These are phyloP conservation scores for Magnusiomyces suaveolens DNA, from an alignment of 1,139 yeast genomes.

Conservation along the genomic window DNA sequence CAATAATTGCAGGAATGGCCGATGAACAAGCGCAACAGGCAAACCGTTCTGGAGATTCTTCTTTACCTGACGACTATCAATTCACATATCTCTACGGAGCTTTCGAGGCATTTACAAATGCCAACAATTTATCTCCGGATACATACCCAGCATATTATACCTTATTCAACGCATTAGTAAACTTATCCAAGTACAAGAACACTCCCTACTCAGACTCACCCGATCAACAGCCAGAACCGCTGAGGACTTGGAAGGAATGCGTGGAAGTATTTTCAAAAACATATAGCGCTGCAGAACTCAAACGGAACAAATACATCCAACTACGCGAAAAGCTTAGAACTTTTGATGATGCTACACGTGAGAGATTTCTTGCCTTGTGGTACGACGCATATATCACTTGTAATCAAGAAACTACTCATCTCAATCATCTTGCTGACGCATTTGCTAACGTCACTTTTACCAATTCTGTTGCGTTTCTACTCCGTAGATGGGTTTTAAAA, in stretches of 20 bases:
- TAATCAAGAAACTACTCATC: slow-evolving; percentile 4
- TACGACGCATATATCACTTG: slow-evolving; percentile 9
- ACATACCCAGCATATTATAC: slow-evolving; percentile 10
- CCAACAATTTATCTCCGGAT: slow-evolving; percentile 16
- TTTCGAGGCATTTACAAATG: slow-evolving; percentile 20
- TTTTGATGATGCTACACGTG: slow-evolving; percentile 10
- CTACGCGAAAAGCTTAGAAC: slow-evolving; percentile 10
- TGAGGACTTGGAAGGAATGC: slow-evolving; percentile 10
- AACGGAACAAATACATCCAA: slow-evolving; percentile 5
- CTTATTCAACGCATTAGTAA: slow-evolving; percentile 9
- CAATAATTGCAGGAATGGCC: background rate
- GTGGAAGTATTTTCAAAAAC: slow-evolving; percentile 5
- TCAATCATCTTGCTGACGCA: slow-evolving; percentile 5
- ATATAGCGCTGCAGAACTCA: slow-evolving; percentile 9
- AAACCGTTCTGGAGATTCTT: background rate
- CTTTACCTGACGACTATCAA: slow-evolving; percentile 9
- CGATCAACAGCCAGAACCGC: background rate
- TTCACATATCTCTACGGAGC: slow-evolving; percentile 21
- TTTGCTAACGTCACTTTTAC: background rate
- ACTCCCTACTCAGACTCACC: background rate
- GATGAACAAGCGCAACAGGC: background rate
- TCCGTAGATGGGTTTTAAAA: background rate
- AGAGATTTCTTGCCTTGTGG: slow-evolving; percentile 13
- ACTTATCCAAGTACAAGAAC: slow-evolving; percentile 7
- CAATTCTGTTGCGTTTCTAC: background rate